Evolutionary conservation across 805 yeast genomes (phyloP), one percentile per base, ranked within the genome.

Genomic region (Kurtzmaniella fragi): DNA sequence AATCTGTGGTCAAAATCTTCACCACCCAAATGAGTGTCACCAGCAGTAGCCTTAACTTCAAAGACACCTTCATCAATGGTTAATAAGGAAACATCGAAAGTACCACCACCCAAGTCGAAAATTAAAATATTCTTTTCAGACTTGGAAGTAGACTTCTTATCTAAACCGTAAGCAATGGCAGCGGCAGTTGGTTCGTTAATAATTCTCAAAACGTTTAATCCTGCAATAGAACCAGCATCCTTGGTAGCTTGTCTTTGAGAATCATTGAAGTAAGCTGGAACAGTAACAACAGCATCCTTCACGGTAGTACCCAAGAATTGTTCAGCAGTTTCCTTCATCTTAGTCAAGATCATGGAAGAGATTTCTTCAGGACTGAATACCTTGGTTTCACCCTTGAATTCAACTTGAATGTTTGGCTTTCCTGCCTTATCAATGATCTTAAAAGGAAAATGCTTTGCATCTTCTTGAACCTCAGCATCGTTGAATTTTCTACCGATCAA

Each of bases 11-110:
- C 96, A 55, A 88, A 88, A 71, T 88, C 96, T 74, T 88, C 95
- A 79, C 96, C 96, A 78, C 96, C 96, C 70, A 88, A 79, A 67
- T 88, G 96, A 47, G 96, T 88, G 65, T 88, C 95, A 83, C 96
- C 96, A 45, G 95, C 88, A 46, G 96, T 87, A 40, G 95, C 90
- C 69, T 84, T 78, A 41, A 87, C 96, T 71, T 87, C 95, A 59
- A 87, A 87, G 43, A 88, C 89, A 70, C 95, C 96, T 51, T 82
- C 85, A 61, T 88, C 95, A 60, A 87, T 87, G 31, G 93, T 78
- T 58, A 87, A 76, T 39, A 87, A 70, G 3, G 95, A 87, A 17
- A 87, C 96, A 80, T 87, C 96, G 51, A 87, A 89, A 50, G 97
- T 89, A 76, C 97, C 97, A 69, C 97, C 97, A 77, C 97, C 97